Evolutionary conservation across 805 yeast species (phyloP).

Genomic region (Sugiyamaella smithiae): DNA sequence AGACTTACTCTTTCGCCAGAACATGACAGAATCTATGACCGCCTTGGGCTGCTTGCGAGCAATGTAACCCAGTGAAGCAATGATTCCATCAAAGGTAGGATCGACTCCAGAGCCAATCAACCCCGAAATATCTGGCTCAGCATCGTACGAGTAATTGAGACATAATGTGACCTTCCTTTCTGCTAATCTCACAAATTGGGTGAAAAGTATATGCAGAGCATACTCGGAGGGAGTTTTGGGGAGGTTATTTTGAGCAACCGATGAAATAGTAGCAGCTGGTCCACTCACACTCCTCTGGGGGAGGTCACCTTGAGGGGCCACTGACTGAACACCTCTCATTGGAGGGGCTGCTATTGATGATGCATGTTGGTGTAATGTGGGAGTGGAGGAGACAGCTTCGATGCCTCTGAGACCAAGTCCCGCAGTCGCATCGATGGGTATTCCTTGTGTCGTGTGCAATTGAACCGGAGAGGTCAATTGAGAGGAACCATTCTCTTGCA

Average conservation of each 20-base stretch:
- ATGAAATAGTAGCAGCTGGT: constrained; percentile 8
- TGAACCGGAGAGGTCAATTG: constrained; percentile 1
- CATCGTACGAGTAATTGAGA: constrained; percentile 56
- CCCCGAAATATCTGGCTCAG: constrained; percentile 78
- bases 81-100: constrained; percentile 78
- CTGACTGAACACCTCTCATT: neutral
- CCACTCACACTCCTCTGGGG: constrained; percentile 13
- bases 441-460: neutral
- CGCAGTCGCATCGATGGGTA: neutral
- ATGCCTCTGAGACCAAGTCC: constrained; percentile 5
- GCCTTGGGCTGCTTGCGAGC: constrained; percentile 90
- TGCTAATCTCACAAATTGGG: constrained; percentile 78
- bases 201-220: constrained; percentile 88
- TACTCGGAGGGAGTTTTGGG: constrained; percentile 56
- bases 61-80: constrained; percentile 83
- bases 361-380: constrained; percentile 8
- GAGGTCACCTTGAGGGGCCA: neutral
- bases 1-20: constrained; percentile 91
- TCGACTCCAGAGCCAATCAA: constrained; percentile 83
- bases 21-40: constrained; percentile 96
- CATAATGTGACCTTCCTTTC: constrained; percentile 81
- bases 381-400: neutral
- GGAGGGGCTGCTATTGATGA: constrained; percentile 14
- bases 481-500: neutral
- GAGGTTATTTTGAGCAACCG: constrained; percentile 1